These are phyloP conservation scores for Boletus mariae DNA, from an alignment of 1,284 basidiomycete species.

Conservation along the genomic window DNA sequence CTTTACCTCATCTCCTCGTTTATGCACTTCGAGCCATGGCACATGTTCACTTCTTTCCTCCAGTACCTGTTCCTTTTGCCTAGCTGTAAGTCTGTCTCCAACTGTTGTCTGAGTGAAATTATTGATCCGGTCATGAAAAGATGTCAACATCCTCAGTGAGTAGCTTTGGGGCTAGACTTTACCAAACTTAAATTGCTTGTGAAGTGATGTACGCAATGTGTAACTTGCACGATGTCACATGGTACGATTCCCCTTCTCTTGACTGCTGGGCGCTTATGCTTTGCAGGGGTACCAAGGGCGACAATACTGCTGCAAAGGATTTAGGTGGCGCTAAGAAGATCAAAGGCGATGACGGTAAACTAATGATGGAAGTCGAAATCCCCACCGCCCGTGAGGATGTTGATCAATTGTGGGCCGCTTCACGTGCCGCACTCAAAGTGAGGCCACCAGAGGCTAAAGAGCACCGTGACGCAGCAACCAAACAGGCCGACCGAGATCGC, in stretches of 20 bases:
- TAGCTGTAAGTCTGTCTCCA: conserved; percentile 49
- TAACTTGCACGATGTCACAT: conserved; percentile 85
- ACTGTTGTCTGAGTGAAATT: neutral
- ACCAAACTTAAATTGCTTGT: neutral
- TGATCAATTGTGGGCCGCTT: conserved; percentile 79
- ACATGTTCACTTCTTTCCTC: conserved; percentile 89
- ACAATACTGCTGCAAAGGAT: conserved; percentile 82
- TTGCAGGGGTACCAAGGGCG: conserved; percentile 82
- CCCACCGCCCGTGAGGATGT: conserved; percentile 81
- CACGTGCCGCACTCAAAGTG: conserved; percentile 61
- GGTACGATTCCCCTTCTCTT: conserved; percentile 40
- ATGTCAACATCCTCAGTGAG: conserved; percentile 84
- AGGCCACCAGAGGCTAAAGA: conserved; percentile 70
- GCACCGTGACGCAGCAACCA: conserved; percentile 83
- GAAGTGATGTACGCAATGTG: conserved; percentile 88
- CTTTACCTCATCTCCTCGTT: conserved; percentile 85
- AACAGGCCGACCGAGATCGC: conserved; percentile 82
- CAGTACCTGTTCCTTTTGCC: conserved; percentile 81
- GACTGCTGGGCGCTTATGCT: conserved; percentile 4
- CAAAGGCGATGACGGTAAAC: conserved; percentile 78
- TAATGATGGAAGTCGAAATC: conserved; percentile 80
- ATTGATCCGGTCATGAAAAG: conserved; percentile 36
- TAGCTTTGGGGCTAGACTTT: conserved; percentile 1
- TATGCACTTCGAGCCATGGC: conserved; percentile 89
- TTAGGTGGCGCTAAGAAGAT: conserved; percentile 86